phyloP scores from a whole-genome alignment of 495 filamentous ascomycete species.

The Hypoxylon lienhwacheense region DNA sequence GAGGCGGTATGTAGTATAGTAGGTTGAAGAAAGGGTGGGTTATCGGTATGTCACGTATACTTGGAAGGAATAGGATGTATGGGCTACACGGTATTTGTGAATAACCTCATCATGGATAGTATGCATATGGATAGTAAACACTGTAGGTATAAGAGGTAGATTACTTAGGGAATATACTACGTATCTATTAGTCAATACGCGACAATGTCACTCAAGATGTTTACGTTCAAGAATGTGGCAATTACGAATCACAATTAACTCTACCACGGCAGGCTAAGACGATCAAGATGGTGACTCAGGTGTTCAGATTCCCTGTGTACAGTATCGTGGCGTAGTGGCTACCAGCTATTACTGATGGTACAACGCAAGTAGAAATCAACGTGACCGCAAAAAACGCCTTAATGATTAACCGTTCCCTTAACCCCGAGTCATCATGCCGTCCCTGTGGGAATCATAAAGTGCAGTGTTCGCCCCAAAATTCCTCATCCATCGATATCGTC shows the following conservation, averaged over 20 bases:
- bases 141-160: too few relatives aligned
- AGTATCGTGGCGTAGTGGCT: conserved; percentile 24
- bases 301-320: conserved; percentile 28
- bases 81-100: too few relatives aligned
- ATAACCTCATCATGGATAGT: too few relatives aligned
- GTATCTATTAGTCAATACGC: too few relatives aligned
- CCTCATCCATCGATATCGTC: conserved; percentile 26
- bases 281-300: conserved; percentile 7
- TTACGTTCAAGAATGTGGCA: neutral
- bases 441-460: conserved; percentile 39
- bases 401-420: conserved; percentile 41
- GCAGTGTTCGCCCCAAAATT: conserved; percentile 23
- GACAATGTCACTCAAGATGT: too few relatives aligned
- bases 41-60: too few relatives aligned
- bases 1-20: too few relatives aligned
- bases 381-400: conserved; percentile 49
- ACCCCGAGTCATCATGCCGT: conserved; percentile 42
- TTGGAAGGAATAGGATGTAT: too few relatives aligned
- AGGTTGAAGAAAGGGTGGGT: too few relatives aligned
- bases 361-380: conserved; percentile 38
- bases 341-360: conserved; percentile 38
- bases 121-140: too few relatives aligned
- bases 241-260: conserved; percentile 1
- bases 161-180: too few relatives aligned
- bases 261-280: conserved; percentile 7